Percentiles rank a stretch among this genome's conserved stretches.
These are phyloP conservation scores for Globisporangium barbulae DNA, from an alignment of 352 stramenopile species.

Conservation along the genomic window DNA sequence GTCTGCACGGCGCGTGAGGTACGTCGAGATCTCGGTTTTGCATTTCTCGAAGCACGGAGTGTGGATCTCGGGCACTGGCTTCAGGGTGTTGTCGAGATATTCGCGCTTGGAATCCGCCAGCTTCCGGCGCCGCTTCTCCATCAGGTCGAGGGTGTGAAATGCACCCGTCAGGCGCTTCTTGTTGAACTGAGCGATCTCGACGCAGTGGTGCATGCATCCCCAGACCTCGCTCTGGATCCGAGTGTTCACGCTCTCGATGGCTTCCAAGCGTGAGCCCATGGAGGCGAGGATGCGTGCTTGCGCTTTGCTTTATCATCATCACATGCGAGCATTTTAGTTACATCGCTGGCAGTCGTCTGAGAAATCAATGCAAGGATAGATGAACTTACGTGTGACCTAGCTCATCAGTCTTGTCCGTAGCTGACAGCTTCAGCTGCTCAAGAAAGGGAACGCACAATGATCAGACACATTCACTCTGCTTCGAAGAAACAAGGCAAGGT, in stretches of 20 bases:
- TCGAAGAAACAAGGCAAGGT: background rate
- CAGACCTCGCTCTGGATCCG: slow-evolving; percentile 76
- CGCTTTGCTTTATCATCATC: slow-evolving; percentile 38
- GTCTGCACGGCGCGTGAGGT: slow-evolving; percentile 47
- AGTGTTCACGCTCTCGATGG: slow-evolving; percentile 51
- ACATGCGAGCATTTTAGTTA: background rate
- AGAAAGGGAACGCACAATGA: background rate
- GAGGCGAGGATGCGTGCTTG: slow-evolving; percentile 66
- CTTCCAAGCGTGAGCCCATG: slow-evolving; percentile 59
- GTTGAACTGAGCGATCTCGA: slow-evolving; percentile 78
- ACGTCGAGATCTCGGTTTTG: slow-evolving; percentile 56
- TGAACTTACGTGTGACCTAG: slow-evolving; percentile 53
- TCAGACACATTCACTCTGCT: background rate
- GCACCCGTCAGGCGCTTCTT: slow-evolving; percentile 60
- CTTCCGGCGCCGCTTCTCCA: slow-evolving; percentile 59
- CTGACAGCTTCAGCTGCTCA: slow-evolving; percentile 45
- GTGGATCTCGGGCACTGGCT: slow-evolving; percentile 39
- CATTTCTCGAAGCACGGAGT: slow-evolving; percentile 49
- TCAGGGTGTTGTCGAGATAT: slow-evolving; percentile 68
- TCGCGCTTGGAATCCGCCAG: slow-evolving; percentile 54
- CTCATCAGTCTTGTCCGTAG: slow-evolving; percentile 66
- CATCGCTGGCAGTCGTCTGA: too few species aligned
- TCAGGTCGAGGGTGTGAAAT: slow-evolving; percentile 74
- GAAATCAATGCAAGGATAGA: too few species aligned
- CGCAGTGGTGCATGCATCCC: slow-evolving; percentile 79